A percentile compares a stretch with the other conserved stretches of the same genome.
Evolutionary conservation across 148 eudicot genomes (phyloP).

Genomic region (Diospyros kaki): DNA sequence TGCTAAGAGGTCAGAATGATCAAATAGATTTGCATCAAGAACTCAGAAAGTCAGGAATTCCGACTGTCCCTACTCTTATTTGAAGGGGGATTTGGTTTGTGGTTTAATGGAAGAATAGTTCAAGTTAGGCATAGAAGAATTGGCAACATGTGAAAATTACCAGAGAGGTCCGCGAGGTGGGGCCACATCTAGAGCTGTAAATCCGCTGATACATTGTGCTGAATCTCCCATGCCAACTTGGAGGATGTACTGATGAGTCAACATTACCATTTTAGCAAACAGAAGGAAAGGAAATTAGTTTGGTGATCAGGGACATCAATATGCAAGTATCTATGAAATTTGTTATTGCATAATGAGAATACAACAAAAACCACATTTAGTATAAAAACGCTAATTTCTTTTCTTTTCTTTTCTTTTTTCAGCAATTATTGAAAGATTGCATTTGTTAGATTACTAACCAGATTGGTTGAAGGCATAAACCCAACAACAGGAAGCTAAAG

Average conservation of each 20-base stretch:
- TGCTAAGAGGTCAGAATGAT: no score
- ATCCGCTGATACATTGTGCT: conserved; percentile 91
- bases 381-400: no score
- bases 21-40: no score
- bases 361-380: neutral
- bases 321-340: conserved; percentile 1
- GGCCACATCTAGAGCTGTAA: conserved; percentile 70
- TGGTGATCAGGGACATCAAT: neutral
- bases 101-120: no score
- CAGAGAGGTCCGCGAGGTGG: conserved; percentile 97
- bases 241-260: conserved; percentile 57
- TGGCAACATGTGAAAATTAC: conserved; percentile 27
- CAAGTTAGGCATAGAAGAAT: neutral
- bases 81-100: no score
- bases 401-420: no score
- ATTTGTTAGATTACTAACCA: no score
- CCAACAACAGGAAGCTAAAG: no score
- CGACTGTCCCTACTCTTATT: no score
- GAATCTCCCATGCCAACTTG: conserved; percentile 73
- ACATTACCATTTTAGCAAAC: neutral
- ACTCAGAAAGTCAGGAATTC: no score
- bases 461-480: no score
- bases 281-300: neutral
- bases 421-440: no score
- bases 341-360: neutral